phyloP scores from a whole-genome alignment of 495 filamentous ascomycete species.

The Sabuloglossum arenarium region DNA sequence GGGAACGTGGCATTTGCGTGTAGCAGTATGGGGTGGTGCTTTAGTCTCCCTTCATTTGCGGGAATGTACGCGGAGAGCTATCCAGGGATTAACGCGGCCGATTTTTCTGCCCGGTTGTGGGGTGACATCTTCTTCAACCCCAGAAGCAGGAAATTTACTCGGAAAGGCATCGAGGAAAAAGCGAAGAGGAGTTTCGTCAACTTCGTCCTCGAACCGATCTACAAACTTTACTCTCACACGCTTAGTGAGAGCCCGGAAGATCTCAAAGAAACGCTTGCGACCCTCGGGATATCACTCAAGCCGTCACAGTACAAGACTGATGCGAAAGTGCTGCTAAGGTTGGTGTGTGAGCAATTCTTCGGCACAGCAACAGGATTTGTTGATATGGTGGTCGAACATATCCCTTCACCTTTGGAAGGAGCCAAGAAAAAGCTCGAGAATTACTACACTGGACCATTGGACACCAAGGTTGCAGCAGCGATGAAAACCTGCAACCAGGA shows the following conservation, averaged over 20 bases:
- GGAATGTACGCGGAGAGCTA: conserved; percentile 91
- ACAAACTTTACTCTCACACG: conserved; percentile 92
- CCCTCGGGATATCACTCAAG: conserved; percentile 67
- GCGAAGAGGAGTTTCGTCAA: conserved; percentile 80
- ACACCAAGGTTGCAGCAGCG: conserved; percentile 58
- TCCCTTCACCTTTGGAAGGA: conserved; percentile 72
- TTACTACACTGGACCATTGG: conserved; percentile 91
- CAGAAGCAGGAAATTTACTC: conserved; percentile 66
- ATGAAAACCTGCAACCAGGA: conserved; percentile 74
- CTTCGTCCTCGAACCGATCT: conserved; percentile 89
- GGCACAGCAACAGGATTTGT: conserved; percentile 78
- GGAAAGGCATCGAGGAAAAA: conserved; percentile 62
- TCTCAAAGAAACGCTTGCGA: conserved; percentile 57
- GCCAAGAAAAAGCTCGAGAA: conserved; percentile 53
- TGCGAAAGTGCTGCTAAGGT: conserved; percentile 67
- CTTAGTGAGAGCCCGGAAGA: conserved; percentile 81
- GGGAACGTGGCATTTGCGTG: conserved; percentile 93
- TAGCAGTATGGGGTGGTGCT: conserved; percentile 87
- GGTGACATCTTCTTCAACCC: conserved; percentile 96
- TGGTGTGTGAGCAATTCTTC: conserved; percentile 92
- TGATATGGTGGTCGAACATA: conserved; percentile 81
- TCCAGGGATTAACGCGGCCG: conserved; percentile 51
- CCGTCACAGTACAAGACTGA: conserved; percentile 80
- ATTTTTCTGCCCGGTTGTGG: conserved; percentile 73
- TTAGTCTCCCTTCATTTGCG: conserved; percentile 80